Evolutionary conservation across 306 rosid genomes (phyloP).

Genomic region (Fagus sylvatica): DNA sequence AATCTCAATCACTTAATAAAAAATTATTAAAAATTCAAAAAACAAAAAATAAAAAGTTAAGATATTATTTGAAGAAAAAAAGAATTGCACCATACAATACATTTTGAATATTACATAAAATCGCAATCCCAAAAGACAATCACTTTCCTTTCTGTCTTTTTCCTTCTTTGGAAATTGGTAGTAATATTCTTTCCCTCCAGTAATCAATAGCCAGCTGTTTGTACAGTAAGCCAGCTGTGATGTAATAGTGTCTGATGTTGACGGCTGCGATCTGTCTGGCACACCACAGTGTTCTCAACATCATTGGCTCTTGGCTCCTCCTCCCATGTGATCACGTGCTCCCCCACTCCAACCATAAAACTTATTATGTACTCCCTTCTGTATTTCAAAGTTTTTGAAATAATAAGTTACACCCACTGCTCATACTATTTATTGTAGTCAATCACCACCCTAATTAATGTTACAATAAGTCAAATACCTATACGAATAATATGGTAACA

Average conservation of each 20-base stretch:
- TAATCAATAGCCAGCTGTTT: constrained; percentile 37
- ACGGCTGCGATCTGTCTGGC: constrained; percentile 29
- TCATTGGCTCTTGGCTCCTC: neutral
- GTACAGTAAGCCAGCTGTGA: constrained; percentile 25
- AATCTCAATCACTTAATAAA: too few relatives aligned
- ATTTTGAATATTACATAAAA: too few relatives aligned
- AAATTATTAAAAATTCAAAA: too few relatives aligned
- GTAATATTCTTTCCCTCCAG: constrained; percentile 37
- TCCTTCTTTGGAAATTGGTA: neutral
- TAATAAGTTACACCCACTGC: too few relatives aligned
- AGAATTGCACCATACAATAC: too few relatives aligned
- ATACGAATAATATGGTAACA: too few relatives aligned
- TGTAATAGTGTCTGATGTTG: constrained; percentile 20
- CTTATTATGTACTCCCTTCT: neutral
- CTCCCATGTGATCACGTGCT: constrained; percentile 54
- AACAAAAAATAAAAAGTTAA: too few relatives aligned
- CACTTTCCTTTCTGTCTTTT: neutral
- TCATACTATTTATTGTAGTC: too few relatives aligned
- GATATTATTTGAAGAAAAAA: too few relatives aligned
- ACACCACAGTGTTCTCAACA: constrained; percentile 18
- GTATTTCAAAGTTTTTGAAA: neutral
- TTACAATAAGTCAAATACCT: too few relatives aligned
- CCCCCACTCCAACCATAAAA: constrained; percentile 1
- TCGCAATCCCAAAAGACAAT: neutral
- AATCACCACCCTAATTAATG: too few relatives aligned